Evolutionary conservation across 2,329 filamentous ascomycete genomes (phyloP), one percentile per base, ranked within the genome.

Genomic region (Sporothrix humicola): DNA sequence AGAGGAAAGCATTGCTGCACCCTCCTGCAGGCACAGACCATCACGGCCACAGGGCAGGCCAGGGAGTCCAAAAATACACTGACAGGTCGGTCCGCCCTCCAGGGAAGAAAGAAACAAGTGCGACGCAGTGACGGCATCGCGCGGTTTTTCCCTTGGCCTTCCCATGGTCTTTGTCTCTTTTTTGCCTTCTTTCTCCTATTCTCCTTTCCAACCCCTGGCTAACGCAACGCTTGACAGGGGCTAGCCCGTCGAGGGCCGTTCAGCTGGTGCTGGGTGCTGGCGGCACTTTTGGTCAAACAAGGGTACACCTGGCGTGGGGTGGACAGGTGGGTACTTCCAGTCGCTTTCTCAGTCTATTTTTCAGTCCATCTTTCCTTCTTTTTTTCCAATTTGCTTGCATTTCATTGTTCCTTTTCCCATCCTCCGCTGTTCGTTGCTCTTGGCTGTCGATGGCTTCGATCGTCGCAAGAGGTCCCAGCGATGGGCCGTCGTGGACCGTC

Each of bases 51-150:
- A 37, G 37, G 42, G 17, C 37, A 23, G 42, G 42, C n/a, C 61
- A 48, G 9, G 42, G 61, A 46, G 42, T 66, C 42, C 42, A 48
- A 66, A 66, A 66, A 66, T 46, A 65, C 59, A 63, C 17, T 46
- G 59, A 46, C 59, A 26, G 61, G 42, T 63, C 15, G 48, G 48
- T 15, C 15, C 48, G 13, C 15, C 20, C 48, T 15, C 15, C 20
- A 56, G 23, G 20, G n/a, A 48, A 17, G 15, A 12, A 8, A 48
- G 44, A 48, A 17, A 56, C 10, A 54, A 72, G 50, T 73, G 61
- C 72, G 56, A 70, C 65, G 56, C 72, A 56, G 66, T 73, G 72
- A 73, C 72, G 66, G 72, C 72, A 73, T 73, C 65, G 63, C 42
- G 20, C 42, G 54, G 69, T 26, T 26, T 26, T 26, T 26, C 23